Percentiles rank a stretch among this genome's conserved stretches.
These are phyloP conservation scores for Plasmodium cynomolgi DNA, from an alignment of 169 alveolate genomes.

Conservation along the genomic window DNA sequence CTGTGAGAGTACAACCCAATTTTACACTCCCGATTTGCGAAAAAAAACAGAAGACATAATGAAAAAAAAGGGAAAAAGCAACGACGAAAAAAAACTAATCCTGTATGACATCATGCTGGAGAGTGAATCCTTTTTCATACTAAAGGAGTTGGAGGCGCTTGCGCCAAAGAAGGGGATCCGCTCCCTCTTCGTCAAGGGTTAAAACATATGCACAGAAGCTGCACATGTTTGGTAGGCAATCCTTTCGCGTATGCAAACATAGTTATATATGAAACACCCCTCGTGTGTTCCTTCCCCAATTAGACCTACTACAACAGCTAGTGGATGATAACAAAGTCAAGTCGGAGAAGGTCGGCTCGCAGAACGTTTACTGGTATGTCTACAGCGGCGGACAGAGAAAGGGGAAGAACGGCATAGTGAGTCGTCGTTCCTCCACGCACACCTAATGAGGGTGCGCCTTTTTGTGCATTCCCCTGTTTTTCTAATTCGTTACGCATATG, in stretches of 20 bases:
- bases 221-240: background rate
- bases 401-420: too few relatives aligned
- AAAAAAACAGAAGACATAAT: background rate
- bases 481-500: background rate
- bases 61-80: conserved; percentile 73
- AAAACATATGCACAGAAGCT: background rate
- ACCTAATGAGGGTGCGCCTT: background rate
- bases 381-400: background rate
- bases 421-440: background rate
- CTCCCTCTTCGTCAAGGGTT: conserved; percentile 76
- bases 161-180: conserved; percentile 74
- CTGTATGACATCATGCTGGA: conserved; percentile 76
- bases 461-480: background rate
- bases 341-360: conserved; percentile 74
- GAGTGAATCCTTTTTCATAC: conserved; percentile 71
- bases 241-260: background rate
- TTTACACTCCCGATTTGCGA: background rate
- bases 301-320: conserved; percentile 75
- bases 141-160: conserved; percentile 74
- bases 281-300: background rate
- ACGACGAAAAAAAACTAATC: conserved; percentile 74
- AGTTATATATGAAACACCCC: background rate
- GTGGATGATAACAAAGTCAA: conserved; percentile 75
- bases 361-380: conserved; percentile 75
- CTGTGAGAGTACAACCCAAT: background rate